Evolutionary conservation across 2,329 filamentous ascomycete species (phyloP), one percentile per base, ranked within the genome.

Genomic region (Botryotinia narcissicola): DNA sequence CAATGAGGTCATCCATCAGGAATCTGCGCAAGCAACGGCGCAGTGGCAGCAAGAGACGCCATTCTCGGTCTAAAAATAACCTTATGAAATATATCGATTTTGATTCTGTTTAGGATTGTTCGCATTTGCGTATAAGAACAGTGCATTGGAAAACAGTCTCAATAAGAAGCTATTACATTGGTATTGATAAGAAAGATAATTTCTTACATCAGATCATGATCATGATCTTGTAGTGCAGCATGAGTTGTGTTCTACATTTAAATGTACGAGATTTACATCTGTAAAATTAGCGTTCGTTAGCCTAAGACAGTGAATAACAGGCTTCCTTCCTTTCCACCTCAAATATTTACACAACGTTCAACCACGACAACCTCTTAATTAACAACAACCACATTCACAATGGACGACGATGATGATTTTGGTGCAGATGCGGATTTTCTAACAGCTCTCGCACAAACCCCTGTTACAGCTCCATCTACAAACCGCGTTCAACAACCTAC

Each of bases 361-460:
- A 18, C 35, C 32, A 67, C 22, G 32, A 29, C 46, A 37, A 54
- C 16, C 46, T 51, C 16, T 44, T 51, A 20, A n/a, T 37, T n/a
- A 2, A 37, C 8, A 40, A 67, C 32, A 67, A 29, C 8, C 25
- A 67, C 46, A 9, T 29, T 40, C 25, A 40, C 40, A 48, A 81
- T 81, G 80, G 79, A 81, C 75, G 88, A 89, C 76, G 88, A 89
- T 76, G 87, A 89, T 66, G 81, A 82, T 69, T 89, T 87, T 74
- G 87, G 86, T 60, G 87, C 85, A 40, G 88, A 90, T 78, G 86
- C 86, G 25, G 87, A 87, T 72, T 85, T 90, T 54, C 80, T 89
- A 4, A 86, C 84, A 69, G 87, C 87, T 62, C 85, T 90, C 79
- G 87, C 86, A 44, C 85, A 86, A 14, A 83, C 86, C 7, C 60